Conservation (phyloP, 2,329 filamentous ascomycete species). For the Hymenoscyphus salicellus region DNA sequence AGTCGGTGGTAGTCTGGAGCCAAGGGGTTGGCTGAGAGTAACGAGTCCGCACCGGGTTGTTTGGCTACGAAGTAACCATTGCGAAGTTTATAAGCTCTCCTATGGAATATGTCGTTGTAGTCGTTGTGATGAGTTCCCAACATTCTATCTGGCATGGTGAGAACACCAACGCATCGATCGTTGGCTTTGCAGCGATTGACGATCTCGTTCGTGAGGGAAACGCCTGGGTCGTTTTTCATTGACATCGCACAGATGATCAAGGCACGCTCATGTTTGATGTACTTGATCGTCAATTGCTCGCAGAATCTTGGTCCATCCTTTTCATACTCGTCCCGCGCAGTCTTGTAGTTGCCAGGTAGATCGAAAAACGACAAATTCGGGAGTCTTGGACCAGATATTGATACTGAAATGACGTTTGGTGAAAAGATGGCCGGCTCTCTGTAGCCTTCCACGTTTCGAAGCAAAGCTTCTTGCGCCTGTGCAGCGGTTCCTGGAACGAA, state of each 20-base stretch:
- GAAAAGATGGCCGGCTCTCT: slow-evolving; percentile 63
- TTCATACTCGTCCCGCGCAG: slow-evolving; percentile 61
- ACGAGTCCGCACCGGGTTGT: slow-evolving; percentile 46
- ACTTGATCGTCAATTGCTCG: slow-evolving; percentile 64
- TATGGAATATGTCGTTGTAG: slow-evolving; percentile 63
- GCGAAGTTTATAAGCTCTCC: slow-evolving; percentile 57
- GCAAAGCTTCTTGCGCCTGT: slow-evolving; percentile 18
- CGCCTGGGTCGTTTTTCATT: slow-evolving; percentile 76
- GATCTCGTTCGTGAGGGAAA: slow-evolving; percentile 66
- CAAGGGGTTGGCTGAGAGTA: neutral
- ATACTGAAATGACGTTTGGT: slow-evolving; percentile 74
- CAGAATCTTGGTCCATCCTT: slow-evolving; percentile 67
- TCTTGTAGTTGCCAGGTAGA: slow-evolving; percentile 76
- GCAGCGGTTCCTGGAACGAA: slow-evolving; percentile 36
- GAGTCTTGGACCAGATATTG: slow-evolving; percentile 69
- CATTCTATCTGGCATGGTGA: slow-evolving; percentile 82
- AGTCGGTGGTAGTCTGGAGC: slow-evolving; percentile 41
- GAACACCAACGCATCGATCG: slow-evolving; percentile 65
- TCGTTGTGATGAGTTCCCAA: slow-evolving; percentile 51
- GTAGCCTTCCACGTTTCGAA: slow-evolving; percentile 39
- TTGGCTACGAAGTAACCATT: slow-evolving; percentile 80
- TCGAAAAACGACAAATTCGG: slow-evolving; percentile 81
- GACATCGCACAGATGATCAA: slow-evolving; percentile 75
- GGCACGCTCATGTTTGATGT: slow-evolving; percentile 66
- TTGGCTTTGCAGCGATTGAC: slow-evolving; percentile 57